Base-by-base conservation (phyloP, 371 early-diverging fungal species). In the Choanephora cucurbitarum region DNA sequence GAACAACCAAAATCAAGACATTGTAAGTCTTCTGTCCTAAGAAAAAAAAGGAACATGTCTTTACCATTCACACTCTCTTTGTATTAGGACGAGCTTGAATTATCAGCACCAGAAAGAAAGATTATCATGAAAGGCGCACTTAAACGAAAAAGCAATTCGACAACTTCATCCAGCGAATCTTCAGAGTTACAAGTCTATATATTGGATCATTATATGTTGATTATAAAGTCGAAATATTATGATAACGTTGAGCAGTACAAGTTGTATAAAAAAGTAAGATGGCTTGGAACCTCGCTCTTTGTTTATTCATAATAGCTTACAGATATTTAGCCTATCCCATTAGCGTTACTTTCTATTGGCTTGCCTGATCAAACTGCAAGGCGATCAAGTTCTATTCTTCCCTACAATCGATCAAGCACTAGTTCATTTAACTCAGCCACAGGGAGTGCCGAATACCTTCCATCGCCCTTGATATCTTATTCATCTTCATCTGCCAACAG, bases 171-270 rank as follows among this genome's bases (percentile, higher is more conserved):
- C 11, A 37, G 7, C 4, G 90, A 89, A 46, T 76, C 78, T n/a
- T 73, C 84, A 0, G 89, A 90, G 21, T 57, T 95, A 14, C 76
- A 77, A 40, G 84, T 94, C 18, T 91, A 91, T 65, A 66, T 96
- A 23, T 84, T 97, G 43, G 97, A 97, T 63, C 93, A 95, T 69
- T 81, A 82, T 48, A 69, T 97, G 13, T 64, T 97, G 10, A 72
- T 96, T 65, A 83, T 91, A 42, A 91, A 89, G 64, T 73, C 77
- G 15, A 75, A 75, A 19, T 55, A 72, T 37, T 37, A 13, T 37
- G 37, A 37, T 24, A 64, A 66, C 24, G 55, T 53, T 19, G 79
- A 79, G 39, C 57, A 66, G 14, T 73, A 69, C 54, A 79, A 79
- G 52, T 37, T 79, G 4, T 60, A 71, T 42, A 65, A 58, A 59